Evolutionary conservation across 176 grass and related monocot genomes (phyloP).

Genomic region (Oryza longistaminata): DNA sequence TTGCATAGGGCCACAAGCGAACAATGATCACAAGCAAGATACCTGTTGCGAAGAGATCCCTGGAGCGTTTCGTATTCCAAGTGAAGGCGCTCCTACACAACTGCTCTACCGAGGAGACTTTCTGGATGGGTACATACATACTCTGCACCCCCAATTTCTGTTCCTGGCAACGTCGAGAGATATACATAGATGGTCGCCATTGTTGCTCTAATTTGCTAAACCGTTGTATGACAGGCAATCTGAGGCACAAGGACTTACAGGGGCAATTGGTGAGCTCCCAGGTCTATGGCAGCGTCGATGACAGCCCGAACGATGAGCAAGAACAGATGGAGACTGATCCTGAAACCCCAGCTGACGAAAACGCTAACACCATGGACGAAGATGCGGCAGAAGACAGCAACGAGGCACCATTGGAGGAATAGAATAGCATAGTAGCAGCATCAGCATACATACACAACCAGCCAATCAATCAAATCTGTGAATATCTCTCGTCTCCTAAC

Average conservation of each 20-base stretch:
- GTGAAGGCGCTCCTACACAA: constrained; percentile 80
- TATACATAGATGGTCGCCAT: neutral
- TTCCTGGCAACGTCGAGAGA: neutral
- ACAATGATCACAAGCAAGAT: constrained; percentile 91
- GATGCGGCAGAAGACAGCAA: constrained; percentile 30
- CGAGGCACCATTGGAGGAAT: constrained; percentile 35
- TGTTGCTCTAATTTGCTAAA: neutral
- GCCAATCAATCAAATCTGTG: neutral
- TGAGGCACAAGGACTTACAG: constrained; percentile 81
- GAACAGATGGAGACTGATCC: constrained; percentile 37
- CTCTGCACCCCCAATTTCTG: neutral
- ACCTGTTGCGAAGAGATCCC: constrained; percentile 72
- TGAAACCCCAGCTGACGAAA: constrained; percentile 24
- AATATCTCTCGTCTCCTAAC: neutral
- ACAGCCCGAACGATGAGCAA: constrained; percentile 31
- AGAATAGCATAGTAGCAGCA: neutral
- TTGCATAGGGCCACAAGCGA: constrained; percentile 58
- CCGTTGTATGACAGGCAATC: constrained; percentile 46
- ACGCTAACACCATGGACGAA: constrained; percentile 42
- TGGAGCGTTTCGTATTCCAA: constrained; percentile 78
- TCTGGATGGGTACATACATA: constrained; percentile 64
- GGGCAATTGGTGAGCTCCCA: constrained; percentile 88
- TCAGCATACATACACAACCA: neutral
- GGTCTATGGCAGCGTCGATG: constrained; percentile 57
- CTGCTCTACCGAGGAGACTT: constrained; percentile 51